Evolutionary conservation across 352 stramenopile genomes (phyloP).

Genomic region (Phytophthora nicotianae): DNA sequence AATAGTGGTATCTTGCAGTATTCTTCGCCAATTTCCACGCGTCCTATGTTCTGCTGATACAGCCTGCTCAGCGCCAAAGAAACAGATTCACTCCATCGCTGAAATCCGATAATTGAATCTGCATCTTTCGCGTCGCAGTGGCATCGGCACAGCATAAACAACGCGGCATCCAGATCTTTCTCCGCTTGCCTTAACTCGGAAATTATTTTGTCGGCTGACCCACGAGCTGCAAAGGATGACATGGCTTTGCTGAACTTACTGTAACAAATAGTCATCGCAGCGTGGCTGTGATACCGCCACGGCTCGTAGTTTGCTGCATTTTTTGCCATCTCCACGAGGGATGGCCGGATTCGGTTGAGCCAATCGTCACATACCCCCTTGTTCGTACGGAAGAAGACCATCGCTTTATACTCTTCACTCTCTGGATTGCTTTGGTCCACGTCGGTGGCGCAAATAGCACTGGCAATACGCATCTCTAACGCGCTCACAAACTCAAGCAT

Average conservation of each 20-base stretch:
- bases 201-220: constrained; percentile 14
- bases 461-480: constrained; percentile 53
- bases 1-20: constrained; percentile 38
- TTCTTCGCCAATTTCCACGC: constrained; percentile 12
- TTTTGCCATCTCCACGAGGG: constrained; percentile 51
- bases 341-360: constrained; percentile 64
- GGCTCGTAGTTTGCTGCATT: constrained; percentile 34
- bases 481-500: constrained; percentile 62
- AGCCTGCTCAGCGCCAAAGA: constrained; percentile 33
- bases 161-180: constrained; percentile 50
- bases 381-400: constrained; percentile 69
- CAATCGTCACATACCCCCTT: constrained; percentile 74
- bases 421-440: constrained; percentile 38
- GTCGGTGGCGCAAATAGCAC: constrained; percentile 26
- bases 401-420: constrained; percentile 50
- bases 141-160: constrained; percentile 50
- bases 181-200: constrained; percentile 40
- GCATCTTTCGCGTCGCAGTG: constrained; percentile 58
- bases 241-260: constrained; percentile 46
- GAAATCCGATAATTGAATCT: constrained; percentile 56
- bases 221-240: constrained; percentile 20
- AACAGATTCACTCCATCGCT: constrained; percentile 45
- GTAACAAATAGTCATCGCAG: constrained; percentile 41
- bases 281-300: constrained; percentile 48
- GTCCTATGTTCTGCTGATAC: constrained; percentile 21